Evolutionary conservation across 164 flowering plant genomes (phyloP).

Genomic region (Saururus chinensis): DNA sequence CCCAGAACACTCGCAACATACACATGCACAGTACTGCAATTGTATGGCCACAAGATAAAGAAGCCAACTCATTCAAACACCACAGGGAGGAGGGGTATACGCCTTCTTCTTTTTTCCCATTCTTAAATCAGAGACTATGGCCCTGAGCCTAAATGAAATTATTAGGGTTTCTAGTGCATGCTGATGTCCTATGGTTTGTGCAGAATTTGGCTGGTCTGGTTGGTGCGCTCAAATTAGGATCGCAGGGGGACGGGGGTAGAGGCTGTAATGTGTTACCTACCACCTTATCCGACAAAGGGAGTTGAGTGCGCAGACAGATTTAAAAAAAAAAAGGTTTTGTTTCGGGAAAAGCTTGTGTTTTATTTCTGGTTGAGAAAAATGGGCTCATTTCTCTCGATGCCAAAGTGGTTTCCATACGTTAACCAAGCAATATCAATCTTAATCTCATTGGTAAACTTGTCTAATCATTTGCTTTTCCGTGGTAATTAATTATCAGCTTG

Average conservation of each 20-base stretch:
- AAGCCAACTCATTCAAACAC: background rate
- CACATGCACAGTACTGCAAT: background rate
- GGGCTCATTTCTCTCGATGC: background rate
- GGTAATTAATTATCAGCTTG: too few species aligned
- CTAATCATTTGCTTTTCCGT: too few species aligned
- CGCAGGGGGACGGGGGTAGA: conserved; percentile 1
- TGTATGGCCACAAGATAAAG: background rate
- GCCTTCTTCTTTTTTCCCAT: too few species aligned
- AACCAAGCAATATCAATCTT: too few species aligned
- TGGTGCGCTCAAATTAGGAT: conserved; percentile 6
- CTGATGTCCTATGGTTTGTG: background rate
- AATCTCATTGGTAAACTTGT: too few species aligned
- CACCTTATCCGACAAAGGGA: conserved; percentile 2
- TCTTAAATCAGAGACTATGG: background rate
- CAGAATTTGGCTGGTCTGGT: conserved; percentile 1
- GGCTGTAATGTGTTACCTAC: background rate
- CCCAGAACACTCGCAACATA: background rate
- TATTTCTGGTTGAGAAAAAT: background rate
- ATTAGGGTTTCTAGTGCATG: conserved; percentile 2
- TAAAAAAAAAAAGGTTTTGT: background rate
- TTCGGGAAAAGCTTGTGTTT: background rate
- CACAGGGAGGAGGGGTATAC: background rate
- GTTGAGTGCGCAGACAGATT: background rate
- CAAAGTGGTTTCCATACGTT: too few species aligned
- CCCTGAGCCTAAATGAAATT: background rate